Percentiles rank a stretch among this genome's conserved stretches.
Evolutionary conservation across 2,329 filamentous ascomycete genomes (phyloP).

Genomic region (Diaporthe helianthi): DNA sequence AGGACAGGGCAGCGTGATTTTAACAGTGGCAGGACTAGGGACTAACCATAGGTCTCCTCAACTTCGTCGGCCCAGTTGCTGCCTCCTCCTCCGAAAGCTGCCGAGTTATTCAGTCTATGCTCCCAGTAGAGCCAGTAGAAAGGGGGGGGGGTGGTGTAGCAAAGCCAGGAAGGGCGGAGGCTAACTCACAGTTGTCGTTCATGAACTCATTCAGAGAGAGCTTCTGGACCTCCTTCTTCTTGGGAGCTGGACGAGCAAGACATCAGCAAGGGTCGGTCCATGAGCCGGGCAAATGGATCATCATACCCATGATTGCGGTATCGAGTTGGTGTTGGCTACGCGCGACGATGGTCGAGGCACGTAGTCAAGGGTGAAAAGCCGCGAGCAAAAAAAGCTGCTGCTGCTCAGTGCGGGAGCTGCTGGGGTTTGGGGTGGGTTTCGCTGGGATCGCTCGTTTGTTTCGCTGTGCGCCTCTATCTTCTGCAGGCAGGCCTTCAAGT

Average conservation of each 20-base stretch:
- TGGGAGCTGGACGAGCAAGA: conserved; percentile 70
- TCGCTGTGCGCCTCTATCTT: conserved; percentile 9
- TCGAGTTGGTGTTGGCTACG: conserved; percentile 47
- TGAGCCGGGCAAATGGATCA: conserved; percentile 32
- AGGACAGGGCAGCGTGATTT: conserved; percentile 14
- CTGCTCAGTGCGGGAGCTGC: conserved; percentile 18
- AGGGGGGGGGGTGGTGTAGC: too few species aligned
- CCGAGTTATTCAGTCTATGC: conserved; percentile 39
- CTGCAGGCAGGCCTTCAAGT: conserved; percentile 6
- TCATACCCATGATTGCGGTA: conserved; percentile 67
- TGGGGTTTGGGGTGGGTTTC: conserved; percentile 33
- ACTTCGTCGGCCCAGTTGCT: conserved; percentile 99
- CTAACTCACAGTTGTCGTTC: conserved; percentile 82
- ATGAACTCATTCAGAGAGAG: conserved; percentile 98
- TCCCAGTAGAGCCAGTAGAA: conserved; percentile 40
- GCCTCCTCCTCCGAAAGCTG: conserved; percentile 60
- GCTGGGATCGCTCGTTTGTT: conserved; percentile 20
- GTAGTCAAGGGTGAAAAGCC: conserved; percentile 32
- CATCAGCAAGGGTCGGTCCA: conserved; percentile 51
- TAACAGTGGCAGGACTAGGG: conserved; percentile 26
- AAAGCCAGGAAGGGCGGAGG: conserved; percentile 34
- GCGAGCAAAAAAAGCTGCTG: conserved; percentile 29
- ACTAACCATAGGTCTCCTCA: conserved; percentile 84
- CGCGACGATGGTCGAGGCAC: conserved; percentile 49
- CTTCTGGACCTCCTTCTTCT: conserved; percentile 94